phyloP scores from a whole-genome alignment of 805 yeast species.

The Teunomyces pallodes region DNA sequence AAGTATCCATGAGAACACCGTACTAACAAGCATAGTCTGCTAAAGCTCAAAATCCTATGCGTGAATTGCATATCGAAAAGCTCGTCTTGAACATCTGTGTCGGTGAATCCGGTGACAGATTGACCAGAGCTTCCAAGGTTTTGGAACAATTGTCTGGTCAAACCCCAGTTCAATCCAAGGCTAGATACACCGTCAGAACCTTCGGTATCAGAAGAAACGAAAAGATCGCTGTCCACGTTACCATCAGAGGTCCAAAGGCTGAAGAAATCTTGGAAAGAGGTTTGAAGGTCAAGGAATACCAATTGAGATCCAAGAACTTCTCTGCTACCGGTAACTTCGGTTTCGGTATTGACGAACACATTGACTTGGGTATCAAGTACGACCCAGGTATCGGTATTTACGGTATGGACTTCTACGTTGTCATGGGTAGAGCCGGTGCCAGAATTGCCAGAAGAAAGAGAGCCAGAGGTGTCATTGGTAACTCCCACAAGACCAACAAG shows the following conservation, averaged over 20 bases:
- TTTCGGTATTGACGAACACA: conserved; percentile 99
- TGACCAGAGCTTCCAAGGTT: conserved; percentile 99
- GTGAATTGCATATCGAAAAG: conserved; percentile 98
- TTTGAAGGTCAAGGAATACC: conserved; percentile 99
- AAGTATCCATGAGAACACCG: not conserved
- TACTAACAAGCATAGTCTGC: conserved; percentile 23
- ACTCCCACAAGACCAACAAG: conserved; percentile 86
- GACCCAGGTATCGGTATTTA: conserved; percentile 99
- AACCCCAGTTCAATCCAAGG: conserved; percentile 99
- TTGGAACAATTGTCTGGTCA: conserved; percentile 99
- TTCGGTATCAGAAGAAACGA: conserved; percentile 99
- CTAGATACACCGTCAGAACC: conserved; percentile 99
- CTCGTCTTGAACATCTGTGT: conserved; percentile 99
- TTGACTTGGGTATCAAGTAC: conserved; percentile 99
- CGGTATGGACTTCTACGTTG: conserved; percentile 99
- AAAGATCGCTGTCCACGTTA: conserved; percentile 98
- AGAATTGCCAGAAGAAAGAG: conserved; percentile 99
- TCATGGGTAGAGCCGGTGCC: conserved; percentile 98
- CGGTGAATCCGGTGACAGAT: conserved; percentile 99
- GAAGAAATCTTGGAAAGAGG: conserved; percentile 99
- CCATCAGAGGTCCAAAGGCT: conserved; percentile 98
- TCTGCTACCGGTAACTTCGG: conserved; percentile 99
- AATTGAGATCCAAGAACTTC: conserved; percentile 91
- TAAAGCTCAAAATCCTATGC: conserved; percentile 86
- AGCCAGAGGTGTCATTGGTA: conserved; percentile 83